Base-by-base conservation (phyloP, 495 filamentous ascomycete genomes). In the Tuber indicum region DNA sequence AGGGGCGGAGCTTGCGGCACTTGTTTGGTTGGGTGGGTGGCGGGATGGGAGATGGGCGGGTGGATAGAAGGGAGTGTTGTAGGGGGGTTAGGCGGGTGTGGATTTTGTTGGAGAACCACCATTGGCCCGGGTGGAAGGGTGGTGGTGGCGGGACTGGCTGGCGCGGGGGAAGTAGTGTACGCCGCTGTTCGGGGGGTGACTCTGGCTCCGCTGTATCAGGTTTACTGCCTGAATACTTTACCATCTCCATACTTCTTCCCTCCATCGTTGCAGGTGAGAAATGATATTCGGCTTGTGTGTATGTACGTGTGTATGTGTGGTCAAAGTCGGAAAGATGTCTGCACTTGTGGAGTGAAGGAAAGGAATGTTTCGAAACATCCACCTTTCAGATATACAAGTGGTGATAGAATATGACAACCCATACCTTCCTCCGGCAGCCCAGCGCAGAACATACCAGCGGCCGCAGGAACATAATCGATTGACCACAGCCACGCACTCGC, bases 1-100 rank as follows among this genome's bases (percentile, higher is more conserved):
- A 80, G 9, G 78, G 78, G 14, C 77, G 77, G 41, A 79, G 78
- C 52, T 80, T 80, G 41, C 77, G 77, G 41, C 78, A 79, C 62
- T 79, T 80, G 23, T 79, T 80, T 36, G 78, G 77, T 2, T 58
- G 52, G 0, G 52, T 1, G 23, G 49, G 10, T 23, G 49, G 49
- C 21, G 49, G 49, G 0, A 26, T 26, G 49, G n/a, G 49, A 58
- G 49, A 71, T 23, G 74, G 75, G n/a, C 75, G 42, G 47, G 76
- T 72, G 69, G 73, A 70, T 44, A 79, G 76, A n/a, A 76, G 76
- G 44, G 75, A 32, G 19, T 73, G 77, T 46, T 80, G 73, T 3
- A 75, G 45, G 2, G 75, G 73, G 41, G 78, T 75, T 26, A 80
- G 45, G 21, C 73, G 78, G 43, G 73, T 42, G 39, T 79, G 73